phyloP scores from a whole-genome alignment of 306 rosid genomes.

The Albizia julibrissin region DNA sequence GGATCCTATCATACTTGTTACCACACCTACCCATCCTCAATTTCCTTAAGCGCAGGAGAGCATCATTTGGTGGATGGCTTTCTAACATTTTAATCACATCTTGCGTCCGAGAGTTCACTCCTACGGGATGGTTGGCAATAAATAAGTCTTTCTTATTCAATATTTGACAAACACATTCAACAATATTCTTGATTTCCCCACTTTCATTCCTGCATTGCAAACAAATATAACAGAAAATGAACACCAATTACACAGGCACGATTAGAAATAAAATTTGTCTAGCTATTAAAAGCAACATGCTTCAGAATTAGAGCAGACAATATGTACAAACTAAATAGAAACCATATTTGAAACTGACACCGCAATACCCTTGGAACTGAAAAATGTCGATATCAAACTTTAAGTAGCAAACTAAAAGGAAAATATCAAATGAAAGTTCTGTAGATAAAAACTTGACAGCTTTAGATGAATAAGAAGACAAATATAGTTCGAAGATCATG shows the following conservation, averaged over 20 bases:
- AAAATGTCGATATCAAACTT: too few species aligned
- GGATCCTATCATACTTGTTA: neutral
- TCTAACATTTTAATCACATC: neutral
- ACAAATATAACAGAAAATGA: neutral
- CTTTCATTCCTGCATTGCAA: neutral
- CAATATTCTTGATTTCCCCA: neutral
- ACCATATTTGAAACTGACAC: too few species aligned
- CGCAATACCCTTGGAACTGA: too few species aligned
- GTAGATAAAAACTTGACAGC: too few species aligned
- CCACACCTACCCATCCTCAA: neutral
- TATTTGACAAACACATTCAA: neutral
- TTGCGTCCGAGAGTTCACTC: neutral
- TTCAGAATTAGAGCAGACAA: too few species aligned
- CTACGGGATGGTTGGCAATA: neutral
- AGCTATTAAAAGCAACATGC: too few species aligned
- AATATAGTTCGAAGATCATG: too few species aligned
- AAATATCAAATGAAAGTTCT: too few species aligned
- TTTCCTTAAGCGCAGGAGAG: neutral
- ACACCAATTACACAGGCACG: neutral
- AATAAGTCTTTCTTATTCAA: neutral
- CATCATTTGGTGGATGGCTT: neutral
- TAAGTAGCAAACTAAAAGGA: too few species aligned
- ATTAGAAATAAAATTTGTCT: too few species aligned
- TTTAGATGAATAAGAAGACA: too few species aligned
- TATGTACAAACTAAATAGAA: too few species aligned